phyloP scores from a whole-genome alignment of 352 stramenopile genomes.

The Pseudoperonospora humuli region DNA sequence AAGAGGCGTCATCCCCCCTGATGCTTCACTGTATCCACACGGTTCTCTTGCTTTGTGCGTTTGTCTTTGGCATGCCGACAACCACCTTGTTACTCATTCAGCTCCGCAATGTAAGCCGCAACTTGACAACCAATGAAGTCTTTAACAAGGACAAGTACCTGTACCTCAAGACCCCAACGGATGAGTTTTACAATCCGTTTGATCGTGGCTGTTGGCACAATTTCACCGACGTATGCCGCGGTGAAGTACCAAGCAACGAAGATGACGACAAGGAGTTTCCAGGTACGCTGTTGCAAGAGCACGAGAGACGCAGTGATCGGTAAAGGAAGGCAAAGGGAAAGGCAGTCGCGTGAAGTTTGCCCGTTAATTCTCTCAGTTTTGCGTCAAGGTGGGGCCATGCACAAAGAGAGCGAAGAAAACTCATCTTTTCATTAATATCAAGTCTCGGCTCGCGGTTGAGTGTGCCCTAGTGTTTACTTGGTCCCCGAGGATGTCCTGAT shows the following conservation, averaged over 20 bases:
- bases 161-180: conserved; percentile 71
- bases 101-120: conserved; percentile 59
- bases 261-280: conserved; percentile 7
- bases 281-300: conserved; percentile 16
- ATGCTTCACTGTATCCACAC: conserved; percentile 49
- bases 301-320: conserved; percentile 3
- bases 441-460: not conserved
- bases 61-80: conserved; percentile 67
- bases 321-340: conserved; percentile 1
- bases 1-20: conserved; percentile 27
- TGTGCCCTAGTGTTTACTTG: conserved; percentile 14
- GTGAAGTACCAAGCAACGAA: conserved; percentile 10
- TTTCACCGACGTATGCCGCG: conserved; percentile 45
- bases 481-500: conserved; percentile 24
- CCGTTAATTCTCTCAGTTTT: conserved; percentile 1
- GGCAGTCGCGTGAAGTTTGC: conserved; percentile 2
- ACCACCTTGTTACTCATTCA: conserved; percentile 51
- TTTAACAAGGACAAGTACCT: conserved; percentile 87
- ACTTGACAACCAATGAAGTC: conserved; percentile 82
- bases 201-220: conserved; percentile 53
- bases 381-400: not conserved
- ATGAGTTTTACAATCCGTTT: conserved; percentile 78
- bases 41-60: conserved; percentile 40
- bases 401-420: not conserved
- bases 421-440: not conserved